Percentiles rank a stretch among this genome's conserved stretches.
phyloP scores from a whole-genome alignment of 2,329 filamentous ascomycete species.

The Tolypocladium pustulatum region DNA sequence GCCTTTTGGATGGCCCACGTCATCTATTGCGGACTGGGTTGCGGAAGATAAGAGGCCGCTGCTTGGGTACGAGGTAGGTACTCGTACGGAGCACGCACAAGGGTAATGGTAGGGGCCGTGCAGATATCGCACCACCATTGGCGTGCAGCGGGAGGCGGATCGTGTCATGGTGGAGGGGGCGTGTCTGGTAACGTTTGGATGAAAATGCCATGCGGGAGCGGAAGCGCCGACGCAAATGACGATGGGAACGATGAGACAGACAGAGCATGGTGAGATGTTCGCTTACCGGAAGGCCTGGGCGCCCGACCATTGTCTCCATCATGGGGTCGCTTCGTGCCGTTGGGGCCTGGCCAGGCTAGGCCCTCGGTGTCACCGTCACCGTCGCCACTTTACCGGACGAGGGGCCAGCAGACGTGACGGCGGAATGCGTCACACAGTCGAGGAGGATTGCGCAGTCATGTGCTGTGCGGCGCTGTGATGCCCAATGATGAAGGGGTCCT shows the following conservation, averaged over 20 bases:
- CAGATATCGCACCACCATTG: not conserved
- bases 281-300: constrained; percentile 1
- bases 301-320: not conserved
- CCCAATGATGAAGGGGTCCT: not conserved
- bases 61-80: not conserved
- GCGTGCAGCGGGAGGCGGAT: not conserved
- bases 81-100: not conserved
- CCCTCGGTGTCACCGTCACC: not conserved
- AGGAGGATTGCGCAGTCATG: not conserved
- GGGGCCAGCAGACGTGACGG: not conserved
- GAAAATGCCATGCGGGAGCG: not conserved
- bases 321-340: not conserved
- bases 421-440: not conserved
- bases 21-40: not conserved
- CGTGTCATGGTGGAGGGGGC: not conserved
- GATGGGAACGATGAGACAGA: not conserved
- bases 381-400: not conserved
- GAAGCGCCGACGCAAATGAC: not conserved
- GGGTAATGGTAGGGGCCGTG: not conserved
- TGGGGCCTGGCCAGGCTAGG: not conserved
- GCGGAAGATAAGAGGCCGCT: not conserved
- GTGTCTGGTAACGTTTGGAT: not conserved
- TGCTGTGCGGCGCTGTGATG: not conserved
- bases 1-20: not conserved
- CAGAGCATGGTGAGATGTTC: not conserved